Evolutionary conservation across 2,329 filamentous ascomycete genomes (phyloP), one percentile per base, ranked within the genome.

Genomic region (Talaromyces sp.): DNA sequence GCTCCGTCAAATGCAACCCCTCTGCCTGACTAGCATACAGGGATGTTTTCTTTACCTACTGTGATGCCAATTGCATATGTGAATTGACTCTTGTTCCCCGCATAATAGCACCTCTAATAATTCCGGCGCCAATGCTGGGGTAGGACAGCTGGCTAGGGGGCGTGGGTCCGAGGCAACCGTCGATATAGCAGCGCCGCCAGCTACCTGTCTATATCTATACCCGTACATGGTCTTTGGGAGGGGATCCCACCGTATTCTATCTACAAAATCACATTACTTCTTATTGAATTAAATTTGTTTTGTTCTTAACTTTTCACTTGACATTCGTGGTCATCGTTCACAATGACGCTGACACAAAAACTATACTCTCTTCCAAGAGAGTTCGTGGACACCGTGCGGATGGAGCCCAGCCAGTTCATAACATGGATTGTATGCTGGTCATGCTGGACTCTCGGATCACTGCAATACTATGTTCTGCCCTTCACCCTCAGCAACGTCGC

Each of bases 371-470:
- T 38, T 8, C 31, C 56, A 11, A 29, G 27, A 14, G 29, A 11
- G 11, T 29, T 55, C 11, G n/a, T 38, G 14, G 29, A 55, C 14
- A 35, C 52, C n/a, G 27, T 58, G 8, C 35, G 56, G 3, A 53
- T 58, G 43, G 38, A 26, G 35, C 27, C 43, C 43, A 43, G 32
- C 14, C 43, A 59, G 14, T 21, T 43, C 26, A 27, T 59, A 32
- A 32, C 56, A 21, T 55, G 58, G 51, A 31, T 59, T 21, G 19
- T 51, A 8, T 56, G 58, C 51, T 59, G 58, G 58, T 29, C 49
- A 5, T 56, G 51, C 38, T 59, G 58, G 58, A 59, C 58, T 43
- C 52, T 59, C 17, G 58, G 58, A 24, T 59, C 50, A 26, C 13
- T 59, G 32, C 58, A 59, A 27, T 59, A 35, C 31, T 59, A 59